Base-by-base conservation (phyloP, 805 yeast species). In the Gaillardinia entomophila region DNA sequence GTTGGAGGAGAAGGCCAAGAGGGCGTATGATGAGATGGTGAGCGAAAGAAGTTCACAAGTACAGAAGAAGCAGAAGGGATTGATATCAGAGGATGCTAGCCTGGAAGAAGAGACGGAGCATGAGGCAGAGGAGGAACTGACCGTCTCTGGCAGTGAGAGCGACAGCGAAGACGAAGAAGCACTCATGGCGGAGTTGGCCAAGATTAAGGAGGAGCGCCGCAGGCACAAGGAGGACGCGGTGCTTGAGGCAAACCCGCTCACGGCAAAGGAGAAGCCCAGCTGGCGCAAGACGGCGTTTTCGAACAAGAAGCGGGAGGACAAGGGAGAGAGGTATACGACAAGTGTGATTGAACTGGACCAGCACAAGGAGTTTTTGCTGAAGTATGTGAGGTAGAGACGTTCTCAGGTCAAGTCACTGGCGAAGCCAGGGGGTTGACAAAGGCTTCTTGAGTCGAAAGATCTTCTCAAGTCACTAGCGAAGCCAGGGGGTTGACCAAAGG, bases 291-390 rank as follows among this genome's bases (percentile, higher is more conserved):
- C 52, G 3, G 42, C 61, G 1, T 47, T 56, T 4, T 53, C 49
- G 30, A 42, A 38, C 17, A 49, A 46, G 24, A 28, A 31, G 23
- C 27, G n/a, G n/a, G n/a, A n/a, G n/a, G n/a, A n/a, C n/a, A n/a
- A n/a, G n/a, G n/a, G n/a, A n/a, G n/a, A n/a, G n/a, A n/a, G n/a
- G n/a, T n/a, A n/a, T n/a, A n/a, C n/a, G n/a, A n/a, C n/a, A n/a
- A n/a, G n/a, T n/a, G n/a, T n/a, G n/a, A n/a, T n/a, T n/a, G n/a
- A n/a, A n/a, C n/a, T n/a, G n/a, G n/a, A n/a, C n/a, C n/a, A n/a
- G n/a, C 68, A 65, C 39, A 50, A 60, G 35, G 43, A 50, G 14
- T 65, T 65, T 37, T 35, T 65, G 13, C 47, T 58, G 4, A 62
- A 62, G 35, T 62, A 52, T 37, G 40, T 63, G 11, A 41, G 57